phyloP scores from a whole-genome alignment of 306 rosid species.

The Pterocarpus santalinus region DNA sequence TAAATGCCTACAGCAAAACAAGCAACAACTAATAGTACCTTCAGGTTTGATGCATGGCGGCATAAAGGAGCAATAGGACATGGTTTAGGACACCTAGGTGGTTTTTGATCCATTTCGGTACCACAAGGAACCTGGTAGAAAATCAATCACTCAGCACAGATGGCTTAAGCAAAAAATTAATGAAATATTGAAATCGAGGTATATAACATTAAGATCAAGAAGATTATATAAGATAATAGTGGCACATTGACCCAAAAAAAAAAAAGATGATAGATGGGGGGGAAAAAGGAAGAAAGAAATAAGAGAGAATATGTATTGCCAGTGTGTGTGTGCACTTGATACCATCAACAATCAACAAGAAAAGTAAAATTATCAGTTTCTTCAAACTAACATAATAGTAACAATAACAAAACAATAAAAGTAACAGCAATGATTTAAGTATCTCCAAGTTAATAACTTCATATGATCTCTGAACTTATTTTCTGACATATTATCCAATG shows the following conservation, averaged over 20 bases:
- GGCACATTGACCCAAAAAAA: conserved; percentile 1
- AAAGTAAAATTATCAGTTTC: conserved; percentile 29
- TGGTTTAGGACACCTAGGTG: conserved; percentile 83
- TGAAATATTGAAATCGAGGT: conserved; percentile 25
- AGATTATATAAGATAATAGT: conserved; percentile 13
- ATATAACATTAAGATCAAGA: conserved; percentile 34
- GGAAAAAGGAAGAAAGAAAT: background rate
- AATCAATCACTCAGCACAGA: conserved; percentile 47
- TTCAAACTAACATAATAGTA: conserved; percentile 9
- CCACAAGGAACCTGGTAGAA: conserved; percentile 92
- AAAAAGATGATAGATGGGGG: background rate
- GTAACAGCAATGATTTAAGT: background rate
- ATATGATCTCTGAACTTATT: conserved; percentile 4
- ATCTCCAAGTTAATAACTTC: background rate
- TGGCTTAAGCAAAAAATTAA: conserved; percentile 11
- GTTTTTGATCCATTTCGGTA: conserved; percentile 91
- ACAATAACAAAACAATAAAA: background rate
- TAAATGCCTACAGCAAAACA: conserved; percentile 31
- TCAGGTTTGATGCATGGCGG: conserved; percentile 71
- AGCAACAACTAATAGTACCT: conserved; percentile 62
- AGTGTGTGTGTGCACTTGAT: background rate
- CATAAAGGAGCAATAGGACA: conserved; percentile 80
- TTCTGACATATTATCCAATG: conserved; percentile 3
- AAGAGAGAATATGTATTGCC: background rate
- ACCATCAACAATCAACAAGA: conserved; percentile 24